These are phyloP conservation scores for Phytophthora cryptogea DNA, from an alignment of 352 stramenopile species.

Conservation along the genomic window DNA sequence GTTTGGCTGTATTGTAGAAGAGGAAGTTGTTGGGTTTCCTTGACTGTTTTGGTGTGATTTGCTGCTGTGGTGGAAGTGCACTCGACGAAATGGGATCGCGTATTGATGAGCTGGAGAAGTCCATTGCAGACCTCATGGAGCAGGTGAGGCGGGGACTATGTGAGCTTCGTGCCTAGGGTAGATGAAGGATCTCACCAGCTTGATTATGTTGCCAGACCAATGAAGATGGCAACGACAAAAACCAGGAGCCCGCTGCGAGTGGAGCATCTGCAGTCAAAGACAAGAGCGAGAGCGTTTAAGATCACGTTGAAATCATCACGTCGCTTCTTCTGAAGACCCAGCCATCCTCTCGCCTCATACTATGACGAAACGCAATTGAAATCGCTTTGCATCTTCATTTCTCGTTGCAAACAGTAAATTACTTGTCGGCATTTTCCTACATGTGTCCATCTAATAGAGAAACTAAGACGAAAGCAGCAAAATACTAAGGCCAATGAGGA, in stretches of 20 bases:
- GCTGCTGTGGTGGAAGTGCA: conserved; percentile 34
- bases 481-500: conserved; percentile 39
- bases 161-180: not conserved
- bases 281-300: conserved; percentile 44
- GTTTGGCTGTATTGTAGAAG: not conserved
- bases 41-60: conserved; percentile 39
- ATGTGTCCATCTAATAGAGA: conserved; percentile 43
- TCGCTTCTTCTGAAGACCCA: not conserved
- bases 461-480: conserved; percentile 38
- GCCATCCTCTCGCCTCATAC: not conserved
- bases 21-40: conserved; percentile 36
- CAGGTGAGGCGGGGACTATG: conserved; percentile 49
- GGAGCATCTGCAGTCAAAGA: conserved; percentile 33
- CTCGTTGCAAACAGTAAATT: conserved; percentile 46
- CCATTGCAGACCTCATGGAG: conserved; percentile 93
- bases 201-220: conserved; percentile 40
- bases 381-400: conserved; percentile 31
- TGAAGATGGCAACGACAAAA: conserved; percentile 53
- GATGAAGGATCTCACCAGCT: not conserved
- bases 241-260: conserved; percentile 28
- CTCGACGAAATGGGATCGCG: conserved; percentile 95
- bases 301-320: not conserved
- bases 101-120: conserved; percentile 95
- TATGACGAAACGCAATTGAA: conserved; percentile 21
- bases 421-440: conserved; percentile 34